A percentile compares a stretch with the other conserved stretches of the same genome.
phyloP scores from a whole-genome alignment of 192 early-diverging fungal genomes.

The Entomortierella beljakovae region DNA sequence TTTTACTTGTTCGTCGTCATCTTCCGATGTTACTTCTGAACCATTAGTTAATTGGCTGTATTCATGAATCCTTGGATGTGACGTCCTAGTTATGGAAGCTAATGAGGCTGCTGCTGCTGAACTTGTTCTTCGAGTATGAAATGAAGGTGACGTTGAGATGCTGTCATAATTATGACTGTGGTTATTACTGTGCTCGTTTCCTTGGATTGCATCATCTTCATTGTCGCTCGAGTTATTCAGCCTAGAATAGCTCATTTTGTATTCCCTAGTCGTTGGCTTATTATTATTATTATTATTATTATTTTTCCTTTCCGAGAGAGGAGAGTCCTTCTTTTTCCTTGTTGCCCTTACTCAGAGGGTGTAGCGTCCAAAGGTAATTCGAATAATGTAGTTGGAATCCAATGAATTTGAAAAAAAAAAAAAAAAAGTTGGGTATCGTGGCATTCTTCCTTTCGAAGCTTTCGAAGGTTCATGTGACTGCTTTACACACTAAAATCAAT shows the following conservation, averaged over 20 bases:
- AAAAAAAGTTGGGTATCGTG: no score
- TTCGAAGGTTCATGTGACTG: no score
- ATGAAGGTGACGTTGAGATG: background rate
- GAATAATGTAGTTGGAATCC: conserved; percentile 8
- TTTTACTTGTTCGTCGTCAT: background rate
- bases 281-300: background rate
- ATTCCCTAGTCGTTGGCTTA: background rate
- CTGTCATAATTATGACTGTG: no score
- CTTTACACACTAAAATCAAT: no score
- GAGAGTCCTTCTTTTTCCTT: background rate
- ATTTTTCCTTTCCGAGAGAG: background rate
- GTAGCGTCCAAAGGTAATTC: background rate
- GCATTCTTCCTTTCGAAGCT: no score
- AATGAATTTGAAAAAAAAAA: no score
- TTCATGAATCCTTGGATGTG: background rate
- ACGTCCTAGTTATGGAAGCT: conserved; percentile 5
- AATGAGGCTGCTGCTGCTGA: conserved; percentile 27
- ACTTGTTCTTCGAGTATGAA: background rate
- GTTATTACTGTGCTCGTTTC: background rate
- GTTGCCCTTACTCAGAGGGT: background rate
- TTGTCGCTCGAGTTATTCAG: conserved; percentile 42
- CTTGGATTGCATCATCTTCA: conserved; percentile 16
- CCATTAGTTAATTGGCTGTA: conserved; percentile 5
- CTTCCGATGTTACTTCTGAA: background rate
- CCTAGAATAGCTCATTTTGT: conserved; percentile 42